Conservation (phyloP, 345 rosid species). For the Combretum micranthum region DNA sequence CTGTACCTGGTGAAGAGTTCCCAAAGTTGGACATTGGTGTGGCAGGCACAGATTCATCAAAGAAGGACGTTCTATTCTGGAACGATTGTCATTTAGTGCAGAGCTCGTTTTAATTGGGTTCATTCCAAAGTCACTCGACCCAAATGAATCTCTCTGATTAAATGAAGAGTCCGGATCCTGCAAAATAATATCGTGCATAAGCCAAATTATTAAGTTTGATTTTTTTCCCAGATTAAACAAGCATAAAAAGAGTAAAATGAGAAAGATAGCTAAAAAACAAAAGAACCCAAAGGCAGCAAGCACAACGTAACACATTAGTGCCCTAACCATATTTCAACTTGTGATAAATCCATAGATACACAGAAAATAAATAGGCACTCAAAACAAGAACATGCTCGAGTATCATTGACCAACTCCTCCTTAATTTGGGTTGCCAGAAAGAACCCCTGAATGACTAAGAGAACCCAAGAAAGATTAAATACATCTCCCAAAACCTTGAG, state of each 20-base stretch:
- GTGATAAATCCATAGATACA: too few species aligned
- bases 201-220: conserved; percentile 1
- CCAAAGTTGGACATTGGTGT: conserved; percentile 76
- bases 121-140: conserved; percentile 51
- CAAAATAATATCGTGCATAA: conserved; percentile 4
- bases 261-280: too few species aligned
- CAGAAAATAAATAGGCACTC: too few species aligned
- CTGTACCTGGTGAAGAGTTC: conserved; percentile 78
- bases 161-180: conserved; percentile 36
- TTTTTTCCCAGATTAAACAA: background rate
- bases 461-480: too few species aligned
- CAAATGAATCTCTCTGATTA: conserved; percentile 48
- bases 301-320: too few species aligned
- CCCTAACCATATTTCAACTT: too few species aligned
- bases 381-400: too few species aligned
- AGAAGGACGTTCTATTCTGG: conserved; percentile 51
- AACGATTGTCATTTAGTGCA: conserved; percentile 37
- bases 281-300: too few species aligned
- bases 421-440: too few species aligned
- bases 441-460: too few species aligned
- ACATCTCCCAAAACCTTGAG: too few species aligned
- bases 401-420: too few species aligned
- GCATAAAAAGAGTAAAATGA: background rate
- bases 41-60: conserved; percentile 89
- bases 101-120: conserved; percentile 54